Percentiles rank a stretch among this genome's conserved stretches.
These are phyloP conservation scores for Trichosporon faecale DNA, from an alignment of 1,284 basidiomycete species.

Conservation along the genomic window DNA sequence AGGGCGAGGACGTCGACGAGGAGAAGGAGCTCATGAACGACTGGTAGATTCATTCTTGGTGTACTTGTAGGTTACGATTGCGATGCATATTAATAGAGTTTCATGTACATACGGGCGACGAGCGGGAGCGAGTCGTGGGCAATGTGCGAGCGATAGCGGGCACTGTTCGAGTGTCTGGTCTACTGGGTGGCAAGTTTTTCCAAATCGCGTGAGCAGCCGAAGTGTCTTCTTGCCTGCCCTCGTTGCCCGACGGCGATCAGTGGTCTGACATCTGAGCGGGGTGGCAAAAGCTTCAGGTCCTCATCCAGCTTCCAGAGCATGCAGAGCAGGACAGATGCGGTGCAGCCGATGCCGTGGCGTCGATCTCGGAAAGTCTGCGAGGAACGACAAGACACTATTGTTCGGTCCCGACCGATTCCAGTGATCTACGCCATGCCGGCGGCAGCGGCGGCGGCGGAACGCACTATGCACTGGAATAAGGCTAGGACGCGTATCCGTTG, in stretches of 20 bases:
- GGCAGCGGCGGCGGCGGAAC: too few species aligned
- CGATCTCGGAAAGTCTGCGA: too few species aligned
- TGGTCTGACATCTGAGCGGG: too few species aligned
- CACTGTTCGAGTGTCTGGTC: too few species aligned
- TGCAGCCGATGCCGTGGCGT: too few species aligned
- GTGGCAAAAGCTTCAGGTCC: too few species aligned
- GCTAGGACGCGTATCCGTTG: background rate
- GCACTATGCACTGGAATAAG: too few species aligned
- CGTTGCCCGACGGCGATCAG: too few species aligned
- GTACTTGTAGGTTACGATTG: conserved; percentile 11
- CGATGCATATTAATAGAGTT: conserved; percentile 10
- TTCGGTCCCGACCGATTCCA: background rate
- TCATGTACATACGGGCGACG: background rate
- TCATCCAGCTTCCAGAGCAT: too few species aligned
- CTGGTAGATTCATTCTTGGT: background rate
- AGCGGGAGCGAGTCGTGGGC: background rate
- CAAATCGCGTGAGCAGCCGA: background rate
- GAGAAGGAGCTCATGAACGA: conserved; percentile 23
- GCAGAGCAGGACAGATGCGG: too few species aligned
- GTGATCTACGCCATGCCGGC: too few species aligned
- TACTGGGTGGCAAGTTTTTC: background rate
- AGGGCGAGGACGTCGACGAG: conserved; percentile 30
- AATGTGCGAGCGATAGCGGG: background rate
- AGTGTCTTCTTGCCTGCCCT: too few species aligned
- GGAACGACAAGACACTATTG: background rate